Evolutionary conservation across 1,139 yeast genomes (phyloP).

Genomic region (Debaryomycetaceae sp.): DNA sequence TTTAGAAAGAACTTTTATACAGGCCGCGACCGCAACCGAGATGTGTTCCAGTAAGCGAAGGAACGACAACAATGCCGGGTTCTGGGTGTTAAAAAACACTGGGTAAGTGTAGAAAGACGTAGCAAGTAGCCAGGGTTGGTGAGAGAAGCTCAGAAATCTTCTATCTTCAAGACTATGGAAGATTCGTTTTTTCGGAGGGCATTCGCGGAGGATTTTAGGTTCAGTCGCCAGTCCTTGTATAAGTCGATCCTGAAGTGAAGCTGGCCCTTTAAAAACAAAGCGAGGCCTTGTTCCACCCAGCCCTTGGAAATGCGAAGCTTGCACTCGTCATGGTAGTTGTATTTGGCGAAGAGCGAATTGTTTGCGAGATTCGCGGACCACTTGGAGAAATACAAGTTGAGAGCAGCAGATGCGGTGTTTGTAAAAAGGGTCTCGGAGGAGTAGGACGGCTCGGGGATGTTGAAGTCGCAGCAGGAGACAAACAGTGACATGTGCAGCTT

Average conservation of each 20-base stretch:
- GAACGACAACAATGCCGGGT: too few species aligned
- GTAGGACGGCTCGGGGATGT: slow-evolving; percentile 32
- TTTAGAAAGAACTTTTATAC: not conserved
- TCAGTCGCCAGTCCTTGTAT: slow-evolving; percentile 38
- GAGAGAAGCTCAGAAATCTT: slow-evolving; percentile 26
- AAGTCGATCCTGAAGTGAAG: slow-evolving; percentile 31
- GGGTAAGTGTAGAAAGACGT: too few species aligned
- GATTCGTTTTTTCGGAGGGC: slow-evolving; percentile 30
- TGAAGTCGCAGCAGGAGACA: slow-evolving; percentile 38
- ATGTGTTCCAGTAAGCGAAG: not conserved
- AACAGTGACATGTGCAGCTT: slow-evolving; percentile 29
- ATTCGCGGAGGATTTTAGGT: slow-evolving; percentile 24
- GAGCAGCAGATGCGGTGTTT: slow-evolving; percentile 12
- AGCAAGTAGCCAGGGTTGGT: too few species aligned
- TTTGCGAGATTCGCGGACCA: slow-evolving; percentile 34
- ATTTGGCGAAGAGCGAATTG: slow-evolving; percentile 21
- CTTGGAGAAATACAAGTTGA: slow-evolving; percentile 34
- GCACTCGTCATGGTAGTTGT: slow-evolving; percentile 37
- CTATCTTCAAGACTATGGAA: slow-evolving; percentile 35
- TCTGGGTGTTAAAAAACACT: too few species aligned
- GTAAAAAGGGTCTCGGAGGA: slow-evolving; percentile 27
- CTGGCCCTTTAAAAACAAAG: slow-evolving; percentile 23
- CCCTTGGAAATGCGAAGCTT: slow-evolving; percentile 21
- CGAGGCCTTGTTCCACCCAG: slow-evolving; percentile 37
- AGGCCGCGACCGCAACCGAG: not conserved